Base-by-base conservation (phyloP, 2,329 filamentous ascomycete genomes). In the Onygenales sp. region DNA sequence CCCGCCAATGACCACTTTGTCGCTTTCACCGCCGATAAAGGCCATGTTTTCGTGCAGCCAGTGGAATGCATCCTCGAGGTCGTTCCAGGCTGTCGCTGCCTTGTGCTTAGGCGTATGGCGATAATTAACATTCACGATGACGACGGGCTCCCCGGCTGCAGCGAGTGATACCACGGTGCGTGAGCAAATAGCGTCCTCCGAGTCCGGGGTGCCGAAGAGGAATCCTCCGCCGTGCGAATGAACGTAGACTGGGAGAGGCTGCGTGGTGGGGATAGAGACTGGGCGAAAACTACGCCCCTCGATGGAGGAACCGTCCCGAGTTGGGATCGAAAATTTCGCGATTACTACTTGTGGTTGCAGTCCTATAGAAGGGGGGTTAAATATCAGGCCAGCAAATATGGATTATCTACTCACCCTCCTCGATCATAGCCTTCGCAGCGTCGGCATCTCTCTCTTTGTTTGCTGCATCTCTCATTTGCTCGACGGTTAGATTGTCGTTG, bases 101-200 rank as follows among this genome's bases (percentile, higher is more conserved):
- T n/a, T n/a, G n/a, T n/a, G n/a, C n/a, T n/a, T n/a, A n/a, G 80
- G 80, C 0, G 79, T 80, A 58, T 83, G 80, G 0, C 81, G 75
- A 61, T 83, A 83, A 57, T 81, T 79, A 10, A 82, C 67, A 42
- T 80, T 79, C 1, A 82, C 58, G 0, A 82, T 78, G 0, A 77
- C 64, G 2, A 75, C 68, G 1, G 49, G 49, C 75, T 14, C 14
- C 14, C 14, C 14, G 14, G 14, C 14, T 14, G 14, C 14, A 14
- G 14, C 14, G 14, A 14, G 14, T 14, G 14, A 14, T 14, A 14
- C 14, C 14, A 14, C 14, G 8, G 80, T 72, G 0, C 70, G 68
- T 0, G 74, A 64, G 56, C 79, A 83, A 1, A 67, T 69, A 0
- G 74, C 73, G 52, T 83, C 79, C 55, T 84, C 81, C 0, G 74